A percentile compares a stretch with the other conserved stretches of the same genome.
These are phyloP conservation scores for Calocera cornea DNA, from an alignment of 768 basidiomycete species.

Conservation along the genomic window DNA sequence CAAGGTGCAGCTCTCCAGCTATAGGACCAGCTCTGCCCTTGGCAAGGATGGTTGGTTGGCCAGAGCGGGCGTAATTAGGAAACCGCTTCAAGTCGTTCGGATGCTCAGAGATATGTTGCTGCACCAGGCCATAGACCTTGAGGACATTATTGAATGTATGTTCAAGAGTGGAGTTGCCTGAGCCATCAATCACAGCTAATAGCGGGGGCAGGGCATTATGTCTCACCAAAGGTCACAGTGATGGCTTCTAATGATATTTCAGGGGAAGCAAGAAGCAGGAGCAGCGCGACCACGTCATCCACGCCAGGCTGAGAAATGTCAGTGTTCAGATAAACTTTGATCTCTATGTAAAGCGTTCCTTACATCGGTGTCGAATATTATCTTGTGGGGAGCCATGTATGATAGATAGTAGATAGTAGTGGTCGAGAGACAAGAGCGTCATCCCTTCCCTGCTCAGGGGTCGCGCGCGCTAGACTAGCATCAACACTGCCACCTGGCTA, in stretches of 20 bases:
- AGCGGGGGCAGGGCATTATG: not conserved
- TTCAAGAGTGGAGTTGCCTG: slow-evolving; percentile 15
- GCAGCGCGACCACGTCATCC: slow-evolving; percentile 18
- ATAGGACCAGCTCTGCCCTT: slow-evolving; percentile 20
- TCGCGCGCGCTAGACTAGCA: too few species aligned
- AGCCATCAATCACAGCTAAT: not conserved
- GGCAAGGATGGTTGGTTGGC: slow-evolving; percentile 10
- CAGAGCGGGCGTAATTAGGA: not conserved
- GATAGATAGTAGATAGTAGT: too few species aligned
- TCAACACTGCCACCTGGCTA: too few species aligned
- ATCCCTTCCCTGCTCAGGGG: too few species aligned
- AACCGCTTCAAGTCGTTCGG: slow-evolving; percentile 13
- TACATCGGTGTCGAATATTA: slow-evolving; percentile 12
- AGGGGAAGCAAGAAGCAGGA: slow-evolving; percentile 17
- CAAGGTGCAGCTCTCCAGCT: slow-evolving; percentile 15
- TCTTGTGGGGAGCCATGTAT: slow-evolving; percentile 4
- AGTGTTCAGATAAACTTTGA: not conserved
- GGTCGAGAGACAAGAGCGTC: too few species aligned
- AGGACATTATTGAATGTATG: slow-evolving; percentile 19
- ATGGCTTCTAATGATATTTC: slow-evolving; percentile 16
- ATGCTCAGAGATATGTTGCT: slow-evolving; percentile 15
- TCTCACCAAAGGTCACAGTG: slow-evolving; percentile 14
- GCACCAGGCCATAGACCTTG: slow-evolving; percentile 21
- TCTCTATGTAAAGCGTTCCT: not conserved
- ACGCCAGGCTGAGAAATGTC: slow-evolving; percentile 10